phyloP scores from a whole-genome alignment of 257 asterid species.

The Misopates orontium region DNA sequence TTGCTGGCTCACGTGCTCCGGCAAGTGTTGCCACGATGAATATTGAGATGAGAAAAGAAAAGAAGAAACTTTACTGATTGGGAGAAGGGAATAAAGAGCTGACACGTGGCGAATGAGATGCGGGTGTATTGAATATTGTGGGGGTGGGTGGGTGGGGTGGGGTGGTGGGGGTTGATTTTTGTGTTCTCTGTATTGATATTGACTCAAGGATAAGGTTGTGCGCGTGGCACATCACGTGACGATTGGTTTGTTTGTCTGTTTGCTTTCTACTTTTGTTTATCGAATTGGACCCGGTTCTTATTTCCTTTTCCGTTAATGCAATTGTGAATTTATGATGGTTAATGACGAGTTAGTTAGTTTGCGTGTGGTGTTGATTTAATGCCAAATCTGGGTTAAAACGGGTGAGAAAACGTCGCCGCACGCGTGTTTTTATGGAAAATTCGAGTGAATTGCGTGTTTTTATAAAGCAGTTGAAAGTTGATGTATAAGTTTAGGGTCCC shows the following conservation, averaged over 20 bases:
- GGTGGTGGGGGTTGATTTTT: constrained; percentile 1
- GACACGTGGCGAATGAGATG: constrained; percentile 35
- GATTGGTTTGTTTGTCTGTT: constrained; percentile 21
- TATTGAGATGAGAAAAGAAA: too few species aligned
- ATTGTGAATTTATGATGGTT: too few species aligned
- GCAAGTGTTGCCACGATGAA: constrained; percentile 50
- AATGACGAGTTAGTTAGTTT: too few species aligned
- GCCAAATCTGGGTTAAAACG: too few species aligned
- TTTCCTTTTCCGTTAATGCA: background rate
- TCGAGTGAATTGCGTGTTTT: too few species aligned
- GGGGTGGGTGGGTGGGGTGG: background rate
- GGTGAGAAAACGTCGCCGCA: too few species aligned
- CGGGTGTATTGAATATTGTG: constrained; percentile 14
- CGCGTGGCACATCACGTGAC: constrained; percentile 41
- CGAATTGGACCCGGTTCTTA: background rate
- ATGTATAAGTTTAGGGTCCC: too few species aligned
- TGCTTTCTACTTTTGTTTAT: background rate
- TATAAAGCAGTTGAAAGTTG: too few species aligned
- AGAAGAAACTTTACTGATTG: background rate
- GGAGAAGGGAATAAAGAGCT: constrained; percentile 8
- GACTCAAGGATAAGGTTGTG: constrained; percentile 18
- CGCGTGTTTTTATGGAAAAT: too few species aligned
- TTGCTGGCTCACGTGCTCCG: constrained; percentile 76
- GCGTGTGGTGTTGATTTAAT: too few species aligned
- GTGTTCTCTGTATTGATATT: background rate